Conservation (phyloP, 2,329 filamentous ascomycete genomes). For the Aspergillus sp. region DNA sequence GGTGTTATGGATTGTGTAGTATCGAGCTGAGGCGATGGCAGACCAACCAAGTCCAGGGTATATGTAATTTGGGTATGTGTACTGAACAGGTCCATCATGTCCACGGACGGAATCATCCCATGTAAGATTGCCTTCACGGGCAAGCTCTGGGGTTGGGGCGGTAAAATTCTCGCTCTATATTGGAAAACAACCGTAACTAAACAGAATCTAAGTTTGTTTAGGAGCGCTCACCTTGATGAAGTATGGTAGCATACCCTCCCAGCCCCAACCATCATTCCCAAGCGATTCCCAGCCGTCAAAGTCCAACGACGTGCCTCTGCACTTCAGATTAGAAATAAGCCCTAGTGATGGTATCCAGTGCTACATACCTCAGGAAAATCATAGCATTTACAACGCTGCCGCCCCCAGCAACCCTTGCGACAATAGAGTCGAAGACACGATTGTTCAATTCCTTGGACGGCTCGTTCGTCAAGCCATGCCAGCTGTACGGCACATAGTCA, state of each 20-base stretch:
- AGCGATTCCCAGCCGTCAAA: background rate
- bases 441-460: background rate
- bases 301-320: background rate
- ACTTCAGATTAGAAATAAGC: background rate
- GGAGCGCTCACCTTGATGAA: background rate
- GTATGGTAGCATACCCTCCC: background rate
- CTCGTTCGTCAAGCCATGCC: background rate
- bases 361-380: background rate
- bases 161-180: background rate
- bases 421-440: background rate
- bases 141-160: background rate
- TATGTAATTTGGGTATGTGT: background rate
- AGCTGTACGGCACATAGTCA: background rate
- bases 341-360: background rate
- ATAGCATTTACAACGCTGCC: background rate
- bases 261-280: background rate
- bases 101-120: slow-evolving; percentile 1
- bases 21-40: background rate
- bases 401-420: background rate
- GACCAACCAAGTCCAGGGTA: background rate
- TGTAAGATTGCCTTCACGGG: background rate
- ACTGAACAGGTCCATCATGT: background rate
- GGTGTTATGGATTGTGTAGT: background rate
- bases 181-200: background rate
- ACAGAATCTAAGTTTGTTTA: background rate